phyloP scores from a whole-genome alignment of 306 rosid species.

The barrel medic (Medicago truncatula) region DNA sequence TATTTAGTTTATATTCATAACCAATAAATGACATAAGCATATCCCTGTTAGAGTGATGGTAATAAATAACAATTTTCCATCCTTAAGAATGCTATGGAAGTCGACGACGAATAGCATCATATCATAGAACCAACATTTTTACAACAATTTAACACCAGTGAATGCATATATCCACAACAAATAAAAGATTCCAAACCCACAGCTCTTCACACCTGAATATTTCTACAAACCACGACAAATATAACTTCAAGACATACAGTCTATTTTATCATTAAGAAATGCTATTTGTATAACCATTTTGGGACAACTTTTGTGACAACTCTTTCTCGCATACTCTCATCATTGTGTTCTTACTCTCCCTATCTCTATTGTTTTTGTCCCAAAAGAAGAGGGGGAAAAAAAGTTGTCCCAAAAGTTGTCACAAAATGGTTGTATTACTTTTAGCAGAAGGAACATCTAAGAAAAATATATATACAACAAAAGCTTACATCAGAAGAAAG shows the following conservation, averaged over 20 bases:
- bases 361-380: too few relatives aligned
- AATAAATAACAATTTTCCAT: slow-evolving; percentile 15
- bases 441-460: slow-evolving; percentile 30
- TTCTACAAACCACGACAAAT: slow-evolving; percentile 18
- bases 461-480: slow-evolving; percentile 15
- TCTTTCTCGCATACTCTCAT: too few relatives aligned
- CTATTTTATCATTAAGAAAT: background rate
- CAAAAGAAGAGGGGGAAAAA: too few relatives aligned
- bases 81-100: slow-evolving; percentile 8
- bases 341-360: too few relatives aligned
- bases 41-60: background rate
- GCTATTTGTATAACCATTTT: too few relatives aligned
- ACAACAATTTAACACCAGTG: slow-evolving; percentile 28
- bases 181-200: slow-evolving; percentile 27
- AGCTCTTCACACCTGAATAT: slow-evolving; percentile 24
- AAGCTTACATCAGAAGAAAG: slow-evolving; percentile 90
- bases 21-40: too few relatives aligned
- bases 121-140: slow-evolving; percentile 3
- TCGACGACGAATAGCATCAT: slow-evolving; percentile 23
- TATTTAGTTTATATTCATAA: too few relatives aligned
- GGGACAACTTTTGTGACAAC: too few relatives aligned
- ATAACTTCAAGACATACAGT: slow-evolving; percentile 34
- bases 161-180: slow-evolving; percentile 25
- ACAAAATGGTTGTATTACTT: too few relatives aligned
- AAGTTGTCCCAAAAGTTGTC: too few relatives aligned